Base-by-base conservation (phyloP, 2,329 filamentous ascomycete species). In the Calonectria montana region DNA sequence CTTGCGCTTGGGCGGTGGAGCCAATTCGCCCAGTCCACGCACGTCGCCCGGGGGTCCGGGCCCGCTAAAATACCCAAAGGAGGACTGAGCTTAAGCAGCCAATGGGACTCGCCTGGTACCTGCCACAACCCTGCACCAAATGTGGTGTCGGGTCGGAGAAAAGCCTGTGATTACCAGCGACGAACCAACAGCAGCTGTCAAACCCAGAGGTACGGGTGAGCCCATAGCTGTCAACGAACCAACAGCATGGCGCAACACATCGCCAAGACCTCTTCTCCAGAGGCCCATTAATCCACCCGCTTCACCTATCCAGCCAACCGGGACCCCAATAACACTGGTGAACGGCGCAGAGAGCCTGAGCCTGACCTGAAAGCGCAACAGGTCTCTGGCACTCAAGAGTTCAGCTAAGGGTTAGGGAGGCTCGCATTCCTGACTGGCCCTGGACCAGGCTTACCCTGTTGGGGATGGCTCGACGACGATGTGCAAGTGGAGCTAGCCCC, bases 81-180 rank as follows among this genome's bases (percentile, higher is more conserved):
- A 25, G 43, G 41, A 45, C 21, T 53, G 27, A 53, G 43, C 23
- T 25, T 15, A 48, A 35, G 57, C 25, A 59, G 45, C 77, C 77
- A 78, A 78, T 78, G 73, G 72, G 47, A 55, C 53, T 15, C 41
- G 13, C 50, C 37, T 71, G 67, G 77, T 79, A 76, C 77, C 77
- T 78, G 77, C 48, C 77, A 78, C 68, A 72, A 37, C 75, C 74
- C 74, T 47, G 53, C 53, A 13, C n/a, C 53, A 25, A 23, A 39
- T 9, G 35, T 59, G 31, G 35, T 59, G 53, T 39, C 21, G 31
- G 53, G 53, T 59, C 53, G 53, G 53, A 59, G 53, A 59, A 59
- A 59, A 59, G 53, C 53, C 53, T 18, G 53, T 59, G 53, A 59
- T 59, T 59, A 25, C 53, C 53, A 59, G 53, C 53, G 13, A 59